Evolutionary conservation across 495 filamentous ascomycete species (phyloP), one percentile per base, ranked within the genome.

Genomic region (Eremomyces bilateralis): DNA sequence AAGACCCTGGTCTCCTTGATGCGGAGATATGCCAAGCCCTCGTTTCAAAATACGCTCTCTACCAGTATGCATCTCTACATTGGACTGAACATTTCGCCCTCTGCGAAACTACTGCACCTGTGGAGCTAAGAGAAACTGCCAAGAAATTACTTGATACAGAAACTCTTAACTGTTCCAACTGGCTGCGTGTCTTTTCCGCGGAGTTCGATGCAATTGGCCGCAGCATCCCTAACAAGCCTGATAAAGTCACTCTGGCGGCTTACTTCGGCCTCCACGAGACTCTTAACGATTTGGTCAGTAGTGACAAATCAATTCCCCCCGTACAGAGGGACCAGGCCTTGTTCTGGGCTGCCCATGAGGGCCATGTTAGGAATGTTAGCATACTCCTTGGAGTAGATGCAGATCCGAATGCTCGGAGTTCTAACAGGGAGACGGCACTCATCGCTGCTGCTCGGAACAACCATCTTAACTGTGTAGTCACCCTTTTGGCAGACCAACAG

Each of bases 51-150:
- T 44, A 40, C 19, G 19, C 4, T 24, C 32, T 44, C 21, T 44
- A 37, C 18, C 34, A 44, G 18, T 44, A 44, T 33, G 5, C 42
- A 16, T 37, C 42, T 2, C 37, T 25, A 4, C 18, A 44, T 37
- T 44, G 42, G 42, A 35, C 37, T 8, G 19, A 19, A 18, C 42
- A 44, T 24, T 44, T 33, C 29, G 21, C 42, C 4, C 1, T 12
- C 15, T 40, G 42, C 22, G 42, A 44, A 28, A 19, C 20, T n/a
- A 34, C 37, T 13, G 38, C 38, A 13, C 31, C 33, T 11, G 21
- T 33, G 28, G n/a, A 20, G 20, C 15, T 37, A 21, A 20, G n/a
- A 29, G 20, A 34, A 21, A 29, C 25, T 33, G 38, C 35, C 19
- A 31, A 12, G 2, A 1, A 20, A 25, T 17, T 44, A 20, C 15